These are phyloP conservation scores for Streptanthus diversifolius DNA, from an alignment of 345 rosid species.

Conservation along the genomic window DNA sequence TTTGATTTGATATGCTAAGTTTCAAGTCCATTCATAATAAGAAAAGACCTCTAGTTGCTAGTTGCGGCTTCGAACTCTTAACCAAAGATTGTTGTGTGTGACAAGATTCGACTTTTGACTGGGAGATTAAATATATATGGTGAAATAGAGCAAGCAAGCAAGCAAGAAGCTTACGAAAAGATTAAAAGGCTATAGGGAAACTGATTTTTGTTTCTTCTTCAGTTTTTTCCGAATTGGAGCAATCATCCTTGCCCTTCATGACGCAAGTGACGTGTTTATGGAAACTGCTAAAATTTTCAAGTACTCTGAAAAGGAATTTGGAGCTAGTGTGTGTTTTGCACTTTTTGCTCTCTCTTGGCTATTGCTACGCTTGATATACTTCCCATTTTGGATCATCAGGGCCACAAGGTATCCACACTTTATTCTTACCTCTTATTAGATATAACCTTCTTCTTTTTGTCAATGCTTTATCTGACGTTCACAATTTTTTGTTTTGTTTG, in stretches of 20 bases:
- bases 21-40: not conserved
- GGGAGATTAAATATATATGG: not conserved
- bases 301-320: slow-evolving; percentile 76
- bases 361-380: slow-evolving; percentile 74
- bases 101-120: not conserved
- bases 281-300: slow-evolving; percentile 94
- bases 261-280: slow-evolving; percentile 84
- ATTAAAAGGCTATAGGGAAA: not conserved
- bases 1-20: not conserved
- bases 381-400: slow-evolving; percentile 88
- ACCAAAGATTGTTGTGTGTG: not conserved
- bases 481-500: slow-evolving; percentile 2
- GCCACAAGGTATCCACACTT: slow-evolving; percentile 52
- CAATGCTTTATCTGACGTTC: slow-evolving; percentile 1
- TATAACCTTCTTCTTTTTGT: not conserved
- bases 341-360: slow-evolving; percentile 93
- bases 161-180: not conserved
- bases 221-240: slow-evolving; percentile 86
- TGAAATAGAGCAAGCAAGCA: not conserved
- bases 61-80: not conserved
- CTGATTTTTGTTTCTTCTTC: slow-evolving; percentile 23
- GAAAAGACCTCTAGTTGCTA: not conserved
- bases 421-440: not conserved
- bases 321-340: slow-evolving; percentile 91
- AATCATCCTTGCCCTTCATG: slow-evolving; percentile 81